These are phyloP conservation scores for Zizania palustris DNA, from an alignment of 202 grass and related monocot genomes.

Conservation along the genomic window DNA sequence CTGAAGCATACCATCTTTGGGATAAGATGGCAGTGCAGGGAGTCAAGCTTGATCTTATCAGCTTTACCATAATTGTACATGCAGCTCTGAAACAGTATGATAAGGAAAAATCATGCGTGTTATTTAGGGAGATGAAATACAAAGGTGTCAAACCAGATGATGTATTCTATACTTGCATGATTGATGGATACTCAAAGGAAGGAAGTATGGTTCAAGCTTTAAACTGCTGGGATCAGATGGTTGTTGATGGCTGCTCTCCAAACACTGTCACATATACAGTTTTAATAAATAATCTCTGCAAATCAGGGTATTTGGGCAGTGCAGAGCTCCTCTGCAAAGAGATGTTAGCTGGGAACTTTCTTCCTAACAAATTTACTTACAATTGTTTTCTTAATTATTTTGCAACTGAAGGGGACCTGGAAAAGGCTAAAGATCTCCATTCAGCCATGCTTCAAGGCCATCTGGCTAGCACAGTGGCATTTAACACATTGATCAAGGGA, in stretches of 20 bases:
- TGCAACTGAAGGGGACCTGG: conserved; percentile 67
- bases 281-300: conserved; percentile 83
- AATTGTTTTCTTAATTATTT: conserved; percentile 79
- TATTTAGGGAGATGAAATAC: conserved; percentile 64
- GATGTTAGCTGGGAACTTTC: conserved; percentile 54
- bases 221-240: conserved; percentile 59
- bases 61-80: conserved; percentile 67
- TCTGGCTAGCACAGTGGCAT: conserved; percentile 68
- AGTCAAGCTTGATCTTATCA: conserved; percentile 63
- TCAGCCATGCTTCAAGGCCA: conserved; percentile 53
- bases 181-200: conserved; percentile 63
- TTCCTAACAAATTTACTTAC: conserved; percentile 78
- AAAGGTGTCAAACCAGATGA: conserved; percentile 56
- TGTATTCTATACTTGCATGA: conserved; percentile 80
- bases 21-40: conserved; percentile 67
- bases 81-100: conserved; percentile 55
- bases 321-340: conserved; percentile 77
- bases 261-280: conserved; percentile 66
- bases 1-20: conserved; percentile 62
- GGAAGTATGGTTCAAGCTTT: conserved; percentile 63
- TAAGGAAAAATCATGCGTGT: conserved; percentile 30
- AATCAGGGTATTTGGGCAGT: conserved; percentile 67
- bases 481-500: conserved; percentile 83
- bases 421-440: conserved; percentile 67
- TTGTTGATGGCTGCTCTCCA: conserved; percentile 46